These are phyloP conservation scores for Chaetothyriales sp. DNA, from an alignment of 2,329 filamentous ascomycete genomes.

Conservation along the genomic window DNA sequence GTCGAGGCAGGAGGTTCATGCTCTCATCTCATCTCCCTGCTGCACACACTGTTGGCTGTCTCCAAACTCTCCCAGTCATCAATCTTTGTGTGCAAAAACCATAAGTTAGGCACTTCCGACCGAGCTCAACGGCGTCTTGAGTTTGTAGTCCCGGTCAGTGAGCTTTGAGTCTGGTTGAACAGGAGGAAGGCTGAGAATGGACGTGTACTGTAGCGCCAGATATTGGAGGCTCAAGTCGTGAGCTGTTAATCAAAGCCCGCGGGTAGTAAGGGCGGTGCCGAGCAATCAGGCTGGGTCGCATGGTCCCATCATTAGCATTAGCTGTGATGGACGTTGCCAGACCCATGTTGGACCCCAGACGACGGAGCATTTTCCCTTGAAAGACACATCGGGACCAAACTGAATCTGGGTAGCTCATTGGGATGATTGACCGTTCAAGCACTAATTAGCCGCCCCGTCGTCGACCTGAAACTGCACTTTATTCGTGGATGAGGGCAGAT, in stretches of 20 bases:
- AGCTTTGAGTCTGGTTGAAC: too few relatives aligned
- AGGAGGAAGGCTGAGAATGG: background rate
- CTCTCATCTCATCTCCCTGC: conserved; percentile 4
- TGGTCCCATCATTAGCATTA: background rate
- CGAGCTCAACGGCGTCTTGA: too few relatives aligned
- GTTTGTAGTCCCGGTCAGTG: too few relatives aligned
- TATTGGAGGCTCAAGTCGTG: background rate
- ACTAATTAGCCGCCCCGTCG: background rate
- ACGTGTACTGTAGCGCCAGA: background rate
- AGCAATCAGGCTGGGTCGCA: background rate
- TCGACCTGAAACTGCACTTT: background rate
- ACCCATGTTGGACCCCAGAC: background rate
- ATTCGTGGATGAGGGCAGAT: background rate
- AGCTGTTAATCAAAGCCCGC: background rate
- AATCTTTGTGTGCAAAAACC: background rate
- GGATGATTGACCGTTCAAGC: background rate
- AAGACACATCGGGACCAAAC: background rate
- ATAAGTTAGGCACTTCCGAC: too few relatives aligned
- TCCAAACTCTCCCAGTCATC: background rate
- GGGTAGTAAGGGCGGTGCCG: background rate
- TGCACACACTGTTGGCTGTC: background rate
- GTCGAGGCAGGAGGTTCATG: conserved; percentile 18
- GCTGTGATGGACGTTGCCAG: background rate
- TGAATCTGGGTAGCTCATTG: background rate
- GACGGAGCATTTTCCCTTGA: background rate